phyloP scores from a whole-genome alignment of 768 basidiomycete genomes.

The Leccinum fibrillosum region DNA sequence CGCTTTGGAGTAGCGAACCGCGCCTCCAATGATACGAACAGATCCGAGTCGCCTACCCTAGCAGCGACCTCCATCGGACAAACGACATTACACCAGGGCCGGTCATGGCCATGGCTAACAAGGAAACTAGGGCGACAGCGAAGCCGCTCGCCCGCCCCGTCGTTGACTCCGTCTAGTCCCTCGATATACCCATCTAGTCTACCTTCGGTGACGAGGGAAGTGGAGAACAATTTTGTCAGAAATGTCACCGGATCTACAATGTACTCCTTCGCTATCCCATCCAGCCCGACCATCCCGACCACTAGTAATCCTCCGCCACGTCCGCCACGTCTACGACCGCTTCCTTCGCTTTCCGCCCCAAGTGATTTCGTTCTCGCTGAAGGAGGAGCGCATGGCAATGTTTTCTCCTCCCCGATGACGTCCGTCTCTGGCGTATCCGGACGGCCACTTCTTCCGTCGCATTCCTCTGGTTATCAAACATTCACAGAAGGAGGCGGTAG shows the following conservation, averaged over 20 bases:
- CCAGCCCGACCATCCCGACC: neutral
- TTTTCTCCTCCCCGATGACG: no score
- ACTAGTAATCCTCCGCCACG: neutral
- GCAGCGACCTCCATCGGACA: conserved; percentile 3
- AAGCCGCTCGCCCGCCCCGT: conserved; percentile 10
- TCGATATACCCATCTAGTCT: conserved; percentile 49
- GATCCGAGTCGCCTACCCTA: neutral
- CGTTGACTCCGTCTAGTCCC: conserved; percentile 44
- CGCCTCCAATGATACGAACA: no score
- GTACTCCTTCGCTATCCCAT: neutral
- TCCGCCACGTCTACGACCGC: neutral
- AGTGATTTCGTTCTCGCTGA: no score
- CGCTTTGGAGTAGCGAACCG: no score
- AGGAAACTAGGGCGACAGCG: conserved; percentile 8
- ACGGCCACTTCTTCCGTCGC: no score
- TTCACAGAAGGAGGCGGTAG: neutral
- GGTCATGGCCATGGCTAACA: conserved; percentile 17
- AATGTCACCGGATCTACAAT: conserved; percentile 15
- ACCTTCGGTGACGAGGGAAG: conserved; percentile 27
- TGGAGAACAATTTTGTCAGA: neutral
- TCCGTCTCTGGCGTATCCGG: no score
- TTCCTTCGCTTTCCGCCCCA: neutral
- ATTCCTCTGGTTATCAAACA: neutral
- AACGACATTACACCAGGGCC: conserved; percentile 10
- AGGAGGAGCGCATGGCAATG: no score